These are phyloP conservation scores for Scleroderma citrinum DNA, from an alignment of 768 basidiomycete genomes.

Conservation along the genomic window DNA sequence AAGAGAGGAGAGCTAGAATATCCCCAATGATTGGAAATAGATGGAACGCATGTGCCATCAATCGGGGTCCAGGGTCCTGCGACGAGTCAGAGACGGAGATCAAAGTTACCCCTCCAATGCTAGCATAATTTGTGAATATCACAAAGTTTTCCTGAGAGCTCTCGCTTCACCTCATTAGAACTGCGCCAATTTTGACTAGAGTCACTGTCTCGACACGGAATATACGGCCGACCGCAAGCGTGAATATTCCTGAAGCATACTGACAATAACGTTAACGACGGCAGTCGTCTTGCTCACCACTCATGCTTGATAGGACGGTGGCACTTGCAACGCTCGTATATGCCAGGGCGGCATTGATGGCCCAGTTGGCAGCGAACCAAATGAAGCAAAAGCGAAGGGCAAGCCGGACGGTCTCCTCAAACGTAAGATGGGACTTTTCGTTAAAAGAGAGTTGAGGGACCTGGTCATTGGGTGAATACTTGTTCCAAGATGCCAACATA, in stretches of 20 bases:
- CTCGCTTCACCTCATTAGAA: slow-evolving; percentile 59
- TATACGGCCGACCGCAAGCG: slow-evolving; percentile 74
- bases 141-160: not conserved
- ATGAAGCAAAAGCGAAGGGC: slow-evolving; percentile 79
- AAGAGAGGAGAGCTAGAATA: slow-evolving; percentile 76
- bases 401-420: slow-evolving; percentile 67
- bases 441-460: slow-evolving; percentile 3
- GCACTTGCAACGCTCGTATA: slow-evolving; percentile 94
- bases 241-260: slow-evolving; percentile 74
- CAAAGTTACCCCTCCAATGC: slow-evolving; percentile 77
- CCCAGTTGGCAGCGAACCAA: slow-evolving; percentile 96
- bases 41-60: slow-evolving; percentile 10
- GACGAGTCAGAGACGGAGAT: slow-evolving; percentile 86
- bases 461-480: slow-evolving; percentile 4
- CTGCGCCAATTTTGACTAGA: slow-evolving; percentile 66
- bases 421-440: slow-evolving; percentile 43
- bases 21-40: slow-evolving; percentile 57
- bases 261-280: not conserved
- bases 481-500: no score
- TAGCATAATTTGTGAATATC: slow-evolving; percentile 24
- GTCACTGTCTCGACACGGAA: slow-evolving; percentile 79
- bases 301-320: slow-evolving; percentile 84
- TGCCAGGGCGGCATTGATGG: slow-evolving; percentile 74
- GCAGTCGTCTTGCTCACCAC: slow-evolving; percentile 48
- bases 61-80: slow-evolving; percentile 7